Conservation (phyloP, 2,329 filamentous ascomycete genomes). For the Fusarium graminum region DNA sequence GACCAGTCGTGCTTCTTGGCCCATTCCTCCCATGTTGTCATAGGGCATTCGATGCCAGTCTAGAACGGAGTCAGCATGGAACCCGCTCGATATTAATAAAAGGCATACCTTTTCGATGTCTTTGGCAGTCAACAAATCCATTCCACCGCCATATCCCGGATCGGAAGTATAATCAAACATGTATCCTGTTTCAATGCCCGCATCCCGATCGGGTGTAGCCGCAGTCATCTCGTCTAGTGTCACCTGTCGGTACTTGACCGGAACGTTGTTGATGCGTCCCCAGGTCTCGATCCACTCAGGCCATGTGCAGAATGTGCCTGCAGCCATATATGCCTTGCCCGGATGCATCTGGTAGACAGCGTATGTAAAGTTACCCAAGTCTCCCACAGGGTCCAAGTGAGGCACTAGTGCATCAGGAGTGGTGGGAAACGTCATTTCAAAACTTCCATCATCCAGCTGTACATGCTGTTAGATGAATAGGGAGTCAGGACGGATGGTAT, state of each 20-base stretch:
- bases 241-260: slow-evolving; percentile 57
- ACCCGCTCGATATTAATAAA: accelerated
- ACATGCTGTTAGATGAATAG: neutral
- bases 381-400: slow-evolving; percentile 61
- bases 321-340: slow-evolving; percentile 63
- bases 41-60: slow-evolving; percentile 61
- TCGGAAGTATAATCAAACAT: slow-evolving; percentile 64
- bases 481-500: accelerated
- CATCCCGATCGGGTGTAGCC: slow-evolving; percentile 55
- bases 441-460: slow-evolving; percentile 57
- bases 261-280: slow-evolving; percentile 54
- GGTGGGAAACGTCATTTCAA: slow-evolving; percentile 63
- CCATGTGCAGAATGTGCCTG: slow-evolving; percentile 61
- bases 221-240: slow-evolving; percentile 58
- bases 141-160: slow-evolving; percentile 64
- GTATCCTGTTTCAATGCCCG: slow-evolving; percentile 58
- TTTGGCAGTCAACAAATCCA: slow-evolving; percentile 57
- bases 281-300: slow-evolving; percentile 60
- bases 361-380: slow-evolving; percentile 63
- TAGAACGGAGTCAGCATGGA: slow-evolving; percentile 31
- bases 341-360: slow-evolving; percentile 64
- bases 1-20: slow-evolving; percentile 55
- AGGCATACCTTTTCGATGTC: slow-evolving; percentile 59
- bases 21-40: slow-evolving; percentile 57
- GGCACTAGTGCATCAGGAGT: slow-evolving; percentile 55